These are phyloP conservation scores for Lunularia cruciata DNA, from an alignment of 225 moss, liverwort and hornwort genomes.

Conservation along the genomic window DNA sequence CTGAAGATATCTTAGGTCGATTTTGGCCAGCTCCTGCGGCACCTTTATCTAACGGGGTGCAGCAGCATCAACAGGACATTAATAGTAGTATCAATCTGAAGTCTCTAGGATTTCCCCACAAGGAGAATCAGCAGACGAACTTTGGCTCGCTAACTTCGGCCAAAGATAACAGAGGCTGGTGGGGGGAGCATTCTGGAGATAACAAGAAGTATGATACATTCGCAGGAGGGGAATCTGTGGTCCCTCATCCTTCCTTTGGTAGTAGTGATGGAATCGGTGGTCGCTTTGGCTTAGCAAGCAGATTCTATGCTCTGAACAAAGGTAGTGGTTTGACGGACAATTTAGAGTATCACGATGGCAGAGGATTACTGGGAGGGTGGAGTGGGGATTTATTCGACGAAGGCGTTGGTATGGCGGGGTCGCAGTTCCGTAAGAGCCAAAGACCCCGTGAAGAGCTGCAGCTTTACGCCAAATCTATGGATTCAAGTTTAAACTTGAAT, in stretches of 20 bases:
- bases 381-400: constrained; percentile 49
- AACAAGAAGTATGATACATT: constrained; percentile 30
- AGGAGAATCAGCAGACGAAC: constrained; percentile 27
- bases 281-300: constrained; percentile 34
- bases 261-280: constrained; percentile 25
- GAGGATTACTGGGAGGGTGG: constrained; percentile 53
- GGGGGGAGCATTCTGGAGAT: constrained; percentile 29
- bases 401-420: constrained; percentile 9
- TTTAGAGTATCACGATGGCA: constrained; percentile 52
- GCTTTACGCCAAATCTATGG: constrained; percentile 35
- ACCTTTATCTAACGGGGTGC: constrained; percentile 42
- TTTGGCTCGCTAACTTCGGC: constrained; percentile 14
- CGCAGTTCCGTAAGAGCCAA: constrained; percentile 32
- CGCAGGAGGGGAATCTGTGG: constrained; percentile 25
- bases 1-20: constrained; percentile 74
- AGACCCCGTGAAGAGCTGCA: constrained; percentile 36
- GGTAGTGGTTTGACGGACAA: constrained; percentile 49
- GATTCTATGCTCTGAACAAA: constrained; percentile 15
- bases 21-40: constrained; percentile 72
- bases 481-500: constrained; percentile 29
- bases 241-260: constrained; percentile 31
- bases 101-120: constrained; percentile 21
- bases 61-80: constrained; percentile 26
- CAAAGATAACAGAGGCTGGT: constrained; percentile 33
- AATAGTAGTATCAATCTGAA: constrained; percentile 23